These are phyloP conservation scores for Cryptosporidium viatorum DNA, from an alignment of 169 alveolate genomes.

Conservation along the genomic window DNA sequence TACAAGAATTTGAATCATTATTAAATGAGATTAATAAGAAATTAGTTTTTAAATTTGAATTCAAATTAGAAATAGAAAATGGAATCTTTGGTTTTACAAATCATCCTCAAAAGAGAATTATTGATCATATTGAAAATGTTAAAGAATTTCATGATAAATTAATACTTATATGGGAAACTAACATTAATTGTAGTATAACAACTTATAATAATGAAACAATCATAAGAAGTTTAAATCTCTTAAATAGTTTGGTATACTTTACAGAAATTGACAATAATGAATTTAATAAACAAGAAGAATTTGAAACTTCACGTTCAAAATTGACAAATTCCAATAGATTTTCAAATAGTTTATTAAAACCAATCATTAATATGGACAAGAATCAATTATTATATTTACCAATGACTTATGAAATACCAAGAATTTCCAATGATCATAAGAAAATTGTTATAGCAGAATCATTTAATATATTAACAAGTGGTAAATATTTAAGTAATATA, in stretches of 20 bases:
- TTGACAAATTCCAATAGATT: neutral
- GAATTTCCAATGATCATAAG: neutral
- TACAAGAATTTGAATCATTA: slow-evolving; percentile 20
- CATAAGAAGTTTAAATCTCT: slow-evolving; percentile 6
- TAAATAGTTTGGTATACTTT: slow-evolving; percentile 20
- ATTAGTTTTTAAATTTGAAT: slow-evolving; percentile 6
- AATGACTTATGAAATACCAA: slow-evolving; percentile 41
- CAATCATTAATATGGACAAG: slow-evolving; percentile 1
- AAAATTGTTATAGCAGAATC: slow-evolving; percentile 38
- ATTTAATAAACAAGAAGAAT: neutral
- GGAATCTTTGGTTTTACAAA: slow-evolving; percentile 55
- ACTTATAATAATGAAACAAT: slow-evolving; percentile 22
- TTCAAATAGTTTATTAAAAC: slow-evolving; percentile 11
- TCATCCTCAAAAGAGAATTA: slow-evolving; percentile 34
- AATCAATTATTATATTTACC: neutral
- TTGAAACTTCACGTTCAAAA: neutral
- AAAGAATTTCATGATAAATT: neutral
- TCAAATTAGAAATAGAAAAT: slow-evolving; percentile 31
- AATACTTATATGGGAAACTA: slow-evolving; percentile 61
- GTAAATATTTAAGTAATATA: slow-evolving; percentile 46
- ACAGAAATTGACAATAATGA: slow-evolving; percentile 18
- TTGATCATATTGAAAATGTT: neutral
- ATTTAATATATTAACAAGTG: slow-evolving; percentile 27
- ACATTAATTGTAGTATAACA: slow-evolving; percentile 50
- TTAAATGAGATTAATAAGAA: neutral